Evolutionary conservation across 345 rosid species (phyloP).

Genomic region (Melaleuca alternifolia): DNA sequence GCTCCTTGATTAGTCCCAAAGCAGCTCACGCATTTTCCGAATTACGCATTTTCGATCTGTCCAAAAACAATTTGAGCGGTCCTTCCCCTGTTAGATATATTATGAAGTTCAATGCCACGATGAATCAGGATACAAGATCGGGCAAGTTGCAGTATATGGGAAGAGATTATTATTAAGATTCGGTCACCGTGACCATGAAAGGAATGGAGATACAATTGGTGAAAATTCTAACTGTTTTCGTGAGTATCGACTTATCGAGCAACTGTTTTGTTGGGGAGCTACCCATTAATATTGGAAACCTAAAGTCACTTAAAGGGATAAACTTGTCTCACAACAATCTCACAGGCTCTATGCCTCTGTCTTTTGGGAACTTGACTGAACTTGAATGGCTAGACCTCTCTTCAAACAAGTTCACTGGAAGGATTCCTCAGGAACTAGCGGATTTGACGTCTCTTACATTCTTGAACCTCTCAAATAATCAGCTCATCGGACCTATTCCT

Average conservation of each 20-base stretch:
- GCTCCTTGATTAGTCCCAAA: not conserved
- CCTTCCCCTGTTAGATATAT: not conserved
- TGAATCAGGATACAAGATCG: fast-evolving
- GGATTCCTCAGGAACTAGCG: not conserved
- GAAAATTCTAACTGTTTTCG: not conserved
- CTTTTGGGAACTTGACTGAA: not conserved
- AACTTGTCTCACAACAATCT: not conserved
- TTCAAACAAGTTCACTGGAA: not conserved
- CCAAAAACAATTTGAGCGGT: not conserved
- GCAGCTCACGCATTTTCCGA: not conserved
- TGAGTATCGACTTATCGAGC: not conserved
- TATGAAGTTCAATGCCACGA: not conserved
- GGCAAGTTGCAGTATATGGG: not conserved
- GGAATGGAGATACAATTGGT: fast-evolving
- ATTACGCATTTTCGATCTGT: fast-evolving
- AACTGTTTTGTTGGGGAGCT: not conserved
- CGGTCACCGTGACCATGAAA: not conserved
- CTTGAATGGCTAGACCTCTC: not conserved
- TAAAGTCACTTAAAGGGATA: not conserved
- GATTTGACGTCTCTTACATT: not conserved
- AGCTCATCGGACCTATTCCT: not conserved
- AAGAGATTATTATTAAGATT: not conserved
- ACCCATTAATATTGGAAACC: not conserved
- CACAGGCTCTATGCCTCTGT: fast-evolving
- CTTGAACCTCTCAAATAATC: not conserved